Conservation (phyloP, 306 rosid species). For the Corylus americana region DNA sequence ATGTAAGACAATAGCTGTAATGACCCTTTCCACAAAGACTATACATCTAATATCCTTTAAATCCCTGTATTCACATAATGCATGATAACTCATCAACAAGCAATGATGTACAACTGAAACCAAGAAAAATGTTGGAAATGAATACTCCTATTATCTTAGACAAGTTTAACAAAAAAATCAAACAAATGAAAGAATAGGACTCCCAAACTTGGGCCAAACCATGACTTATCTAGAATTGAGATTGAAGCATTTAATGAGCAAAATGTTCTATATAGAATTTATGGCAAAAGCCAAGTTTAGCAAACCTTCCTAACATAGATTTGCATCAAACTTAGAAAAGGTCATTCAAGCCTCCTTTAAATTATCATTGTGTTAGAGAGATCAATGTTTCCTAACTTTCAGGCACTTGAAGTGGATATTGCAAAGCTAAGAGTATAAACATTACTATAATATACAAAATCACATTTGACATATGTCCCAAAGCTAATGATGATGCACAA, state of each 20-base stretch:
- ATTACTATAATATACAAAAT: constrained; percentile 1
- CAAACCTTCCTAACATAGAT: background rate
- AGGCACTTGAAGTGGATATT: constrained; percentile 1
- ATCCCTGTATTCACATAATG: constrained; percentile 36
- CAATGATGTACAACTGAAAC: too few species aligned
- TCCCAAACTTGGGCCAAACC: background rate
- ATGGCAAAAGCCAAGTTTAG: too few species aligned
- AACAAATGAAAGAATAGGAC: background rate
- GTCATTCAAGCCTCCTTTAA: background rate
- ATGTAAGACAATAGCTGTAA: constrained; percentile 67
- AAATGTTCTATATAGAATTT: background rate
- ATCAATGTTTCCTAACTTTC: background rate
- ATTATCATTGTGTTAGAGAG: background rate
- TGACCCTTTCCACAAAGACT: constrained; percentile 77
- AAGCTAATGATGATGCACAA: background rate
- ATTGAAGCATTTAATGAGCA: background rate
- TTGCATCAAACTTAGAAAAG: background rate
- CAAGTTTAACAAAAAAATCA: background rate
- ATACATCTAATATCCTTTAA: constrained; percentile 73
- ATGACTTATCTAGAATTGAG: background rate
- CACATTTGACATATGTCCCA: constrained; percentile 10
- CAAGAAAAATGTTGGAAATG: too few species aligned
- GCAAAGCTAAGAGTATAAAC: constrained; percentile 16
- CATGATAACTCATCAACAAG: constrained; percentile 17
- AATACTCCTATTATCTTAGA: background rate